phyloP scores from a whole-genome alignment of 352 stramenopile genomes.

The Stephanocyclus meneghinianus region DNA sequence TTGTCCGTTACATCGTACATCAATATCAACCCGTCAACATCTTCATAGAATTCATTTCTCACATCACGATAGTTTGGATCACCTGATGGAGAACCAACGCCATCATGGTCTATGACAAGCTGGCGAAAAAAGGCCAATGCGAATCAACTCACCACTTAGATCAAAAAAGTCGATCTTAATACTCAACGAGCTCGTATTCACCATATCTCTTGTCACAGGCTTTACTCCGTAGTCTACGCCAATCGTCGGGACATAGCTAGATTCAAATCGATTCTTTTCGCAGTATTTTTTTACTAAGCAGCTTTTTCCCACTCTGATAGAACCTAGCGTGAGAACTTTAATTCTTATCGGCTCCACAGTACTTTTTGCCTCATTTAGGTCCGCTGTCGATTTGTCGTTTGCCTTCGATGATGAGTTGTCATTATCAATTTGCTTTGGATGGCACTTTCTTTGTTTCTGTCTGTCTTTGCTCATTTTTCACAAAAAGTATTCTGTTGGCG shows the following conservation, averaged over 20 bases:
- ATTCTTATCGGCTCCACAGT: constrained; percentile 79
- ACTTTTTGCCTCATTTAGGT: not conserved
- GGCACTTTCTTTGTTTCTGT: not conserved
- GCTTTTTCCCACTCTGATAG: constrained; percentile 88
- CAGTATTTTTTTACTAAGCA: constrained; percentile 95
- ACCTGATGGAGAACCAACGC: constrained; percentile 89
- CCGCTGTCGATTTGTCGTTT: not conserved
- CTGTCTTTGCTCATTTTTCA: not conserved
- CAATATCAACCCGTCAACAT: constrained; percentile 83
- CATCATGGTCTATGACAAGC: not conserved
- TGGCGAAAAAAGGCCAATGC: not conserved
- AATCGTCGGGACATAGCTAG: constrained; percentile 94
- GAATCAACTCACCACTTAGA: constrained; percentile 24
- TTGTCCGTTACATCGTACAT: constrained; percentile 69
- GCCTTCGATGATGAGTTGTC: not conserved
- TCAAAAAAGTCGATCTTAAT: constrained; percentile 51
- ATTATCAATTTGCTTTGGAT: not conserved
- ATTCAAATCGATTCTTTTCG: constrained; percentile 89
- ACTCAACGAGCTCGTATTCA: constrained; percentile 30
- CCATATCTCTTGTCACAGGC: constrained; percentile 48
- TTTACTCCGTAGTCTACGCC: constrained; percentile 95
- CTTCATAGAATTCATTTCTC: constrained; percentile 96
- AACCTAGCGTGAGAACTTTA: constrained; percentile 92
- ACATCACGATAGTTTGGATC: constrained; percentile 92
- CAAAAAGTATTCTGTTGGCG: no score